Evolutionary conservation across 2,329 filamentous ascomycete genomes (phyloP).

Genomic region (Aspergillus tanneri): DNA sequence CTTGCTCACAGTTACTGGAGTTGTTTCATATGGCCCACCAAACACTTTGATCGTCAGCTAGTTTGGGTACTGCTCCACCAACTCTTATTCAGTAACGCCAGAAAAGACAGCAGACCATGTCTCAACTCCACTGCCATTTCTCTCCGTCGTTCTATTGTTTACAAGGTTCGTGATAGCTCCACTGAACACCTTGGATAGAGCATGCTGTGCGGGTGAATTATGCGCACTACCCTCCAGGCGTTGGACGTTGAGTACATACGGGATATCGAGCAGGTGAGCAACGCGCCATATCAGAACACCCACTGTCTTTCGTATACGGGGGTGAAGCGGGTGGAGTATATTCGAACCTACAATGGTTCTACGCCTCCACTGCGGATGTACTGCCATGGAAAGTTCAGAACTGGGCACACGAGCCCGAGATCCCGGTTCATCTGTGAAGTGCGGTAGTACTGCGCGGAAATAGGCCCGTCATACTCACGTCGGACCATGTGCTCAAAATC

Average conservation of each 20-base stretch:
- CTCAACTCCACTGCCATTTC: background rate
- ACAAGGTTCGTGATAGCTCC: conserved; percentile 10
- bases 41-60: conserved; percentile 10
- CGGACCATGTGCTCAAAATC: conserved; percentile 17
- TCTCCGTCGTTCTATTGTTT: background rate
- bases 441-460: conserved; percentile 34
- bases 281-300: conserved; percentile 36
- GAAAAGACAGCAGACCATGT: conserved; percentile 8
- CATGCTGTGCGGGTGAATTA: conserved; percentile 13
- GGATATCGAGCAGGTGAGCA: conserved; percentile 36
- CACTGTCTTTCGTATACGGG: conserved; percentile 30
- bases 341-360: conserved; percentile 15
- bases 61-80: background rate
- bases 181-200: conserved; percentile 11
- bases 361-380: conserved; percentile 24
- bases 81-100: background rate
- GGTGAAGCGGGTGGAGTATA: conserved; percentile 29
- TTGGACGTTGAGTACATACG: conserved; percentile 28
- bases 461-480: conserved; percentile 10
- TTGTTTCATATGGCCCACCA: conserved; percentile 4
- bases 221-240: conserved; percentile 11
- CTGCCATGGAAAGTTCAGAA: conserved; percentile 35
- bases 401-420: conserved; percentile 35
- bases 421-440: conserved; percentile 36
- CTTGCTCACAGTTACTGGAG: background rate